These are phyloP conservation scores for Hysterangium stoloniferum DNA, from an alignment of 768 basidiomycete species.

Conservation along the genomic window DNA sequence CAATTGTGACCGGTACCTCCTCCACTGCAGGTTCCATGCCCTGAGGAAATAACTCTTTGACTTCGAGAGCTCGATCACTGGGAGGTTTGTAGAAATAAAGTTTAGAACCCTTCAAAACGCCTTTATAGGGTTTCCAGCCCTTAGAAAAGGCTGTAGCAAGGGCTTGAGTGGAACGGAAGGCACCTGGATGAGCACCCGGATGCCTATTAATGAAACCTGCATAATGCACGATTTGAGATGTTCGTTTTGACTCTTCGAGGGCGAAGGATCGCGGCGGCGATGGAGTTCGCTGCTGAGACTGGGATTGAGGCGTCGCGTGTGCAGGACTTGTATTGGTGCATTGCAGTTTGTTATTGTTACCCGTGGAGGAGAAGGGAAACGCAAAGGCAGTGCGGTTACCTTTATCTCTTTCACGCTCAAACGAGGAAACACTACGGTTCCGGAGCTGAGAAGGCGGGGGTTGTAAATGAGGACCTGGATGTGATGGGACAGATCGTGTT, in stretches of 20 bases:
- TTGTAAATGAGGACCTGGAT: background rate
- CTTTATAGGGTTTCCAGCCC: slow-evolving; percentile 83
- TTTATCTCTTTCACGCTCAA: slow-evolving; percentile 4
- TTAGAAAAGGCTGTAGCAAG: slow-evolving; percentile 38
- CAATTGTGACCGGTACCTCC: slow-evolving; percentile 38
- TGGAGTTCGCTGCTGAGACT: slow-evolving; percentile 46
- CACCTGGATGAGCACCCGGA: slow-evolving; percentile 38
- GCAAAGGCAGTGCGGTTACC: slow-evolving; percentile 19
- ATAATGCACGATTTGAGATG: slow-evolving; percentile 74
- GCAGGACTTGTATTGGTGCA: background rate
- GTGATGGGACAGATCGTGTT: slow-evolving; percentile 8
- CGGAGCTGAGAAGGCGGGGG: background rate
- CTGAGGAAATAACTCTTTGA: slow-evolving; percentile 71
- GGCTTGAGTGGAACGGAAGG: slow-evolving; percentile 27
- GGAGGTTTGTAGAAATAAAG: slow-evolving; percentile 84
- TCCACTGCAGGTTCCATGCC: slow-evolving; percentile 47
- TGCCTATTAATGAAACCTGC: slow-evolving; percentile 72
- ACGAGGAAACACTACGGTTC: slow-evolving; percentile 6
- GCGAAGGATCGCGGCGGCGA: slow-evolving; percentile 23
- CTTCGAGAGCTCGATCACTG: slow-evolving; percentile 49
- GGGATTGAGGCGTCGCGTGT: slow-evolving; percentile 13
- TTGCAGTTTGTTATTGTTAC: background rate
- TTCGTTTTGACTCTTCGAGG: slow-evolving; percentile 44
- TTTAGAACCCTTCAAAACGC: slow-evolving; percentile 78
- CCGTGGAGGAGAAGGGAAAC: slow-evolving; percentile 22